These are phyloP conservation scores for Fusarium sp. DNA, from an alignment of 2,329 filamentous ascomycete genomes.

Conservation along the genomic window DNA sequence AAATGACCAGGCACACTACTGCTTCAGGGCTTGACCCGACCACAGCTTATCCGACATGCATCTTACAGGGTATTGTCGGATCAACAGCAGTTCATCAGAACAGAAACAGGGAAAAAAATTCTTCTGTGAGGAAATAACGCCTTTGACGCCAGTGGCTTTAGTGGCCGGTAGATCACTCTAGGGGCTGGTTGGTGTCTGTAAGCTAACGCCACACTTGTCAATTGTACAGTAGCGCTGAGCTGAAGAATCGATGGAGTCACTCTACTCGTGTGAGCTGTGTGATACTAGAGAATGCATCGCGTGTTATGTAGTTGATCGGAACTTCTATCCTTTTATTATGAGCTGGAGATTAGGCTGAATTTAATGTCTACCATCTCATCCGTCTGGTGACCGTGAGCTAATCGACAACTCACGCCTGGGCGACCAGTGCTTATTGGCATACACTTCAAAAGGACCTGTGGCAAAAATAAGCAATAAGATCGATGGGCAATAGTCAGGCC, in stretches of 20 bases:
- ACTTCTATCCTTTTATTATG: neutral
- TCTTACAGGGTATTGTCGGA: neutral
- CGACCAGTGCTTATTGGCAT: neutral
- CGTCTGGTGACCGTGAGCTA: neutral
- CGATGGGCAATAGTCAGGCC: neutral
- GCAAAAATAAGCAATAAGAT: neutral
- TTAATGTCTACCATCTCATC: neutral
- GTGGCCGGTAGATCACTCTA: conserved; percentile 13
- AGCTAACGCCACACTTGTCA: conserved; percentile 31
- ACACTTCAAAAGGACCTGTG: neutral
- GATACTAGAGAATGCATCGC: neutral
- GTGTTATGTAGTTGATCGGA: neutral
- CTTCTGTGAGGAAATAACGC: neutral
- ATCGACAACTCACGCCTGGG: neutral
- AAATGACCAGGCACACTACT: neutral
- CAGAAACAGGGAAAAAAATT: neutral
- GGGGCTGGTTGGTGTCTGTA: neutral
- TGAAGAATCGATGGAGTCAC: neutral
- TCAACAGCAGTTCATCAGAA: neutral
- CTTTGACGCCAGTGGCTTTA: conserved; percentile 7
- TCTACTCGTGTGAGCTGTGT: neutral
- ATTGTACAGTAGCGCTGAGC: conserved; percentile 4
- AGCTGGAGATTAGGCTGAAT: too few relatives aligned
- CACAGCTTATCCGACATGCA: neutral
- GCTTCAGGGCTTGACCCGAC: neutral